Evolutionary conservation across 2,329 filamentous ascomycete genomes (phyloP).

Genomic region (Penicillium corylophilum): DNA sequence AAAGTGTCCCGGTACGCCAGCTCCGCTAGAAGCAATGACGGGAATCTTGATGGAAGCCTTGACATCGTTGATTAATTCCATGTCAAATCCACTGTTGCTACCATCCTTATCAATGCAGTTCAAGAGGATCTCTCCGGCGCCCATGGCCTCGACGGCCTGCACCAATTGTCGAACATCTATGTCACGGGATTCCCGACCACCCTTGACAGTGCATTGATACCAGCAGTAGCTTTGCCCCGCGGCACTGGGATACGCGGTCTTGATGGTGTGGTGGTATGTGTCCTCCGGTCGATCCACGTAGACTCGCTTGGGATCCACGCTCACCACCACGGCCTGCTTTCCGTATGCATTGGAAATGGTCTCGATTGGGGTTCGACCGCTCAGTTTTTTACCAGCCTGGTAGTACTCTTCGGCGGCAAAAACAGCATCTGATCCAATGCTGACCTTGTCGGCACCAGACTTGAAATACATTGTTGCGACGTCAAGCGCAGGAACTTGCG

Average conservation of each 20-base stretch:
- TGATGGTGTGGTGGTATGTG: conserved; percentile 72
- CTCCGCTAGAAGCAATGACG: conserved; percentile 91
- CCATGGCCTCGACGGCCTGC: conserved; percentile 91
- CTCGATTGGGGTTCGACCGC: conserved; percentile 88
- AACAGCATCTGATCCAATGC: conserved; percentile 93
- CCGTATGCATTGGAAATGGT: conserved; percentile 92
- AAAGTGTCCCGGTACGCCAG: conserved; percentile 85
- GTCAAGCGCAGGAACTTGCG: conserved; percentile 81
- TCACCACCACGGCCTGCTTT: conserved; percentile 94
- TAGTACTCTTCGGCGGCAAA: conserved; percentile 90
- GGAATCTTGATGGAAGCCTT: conserved; percentile 86
- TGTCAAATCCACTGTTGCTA: conserved; percentile 89
- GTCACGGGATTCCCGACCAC: conserved; percentile 89
- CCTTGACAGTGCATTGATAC: conserved; percentile 98
- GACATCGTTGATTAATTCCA: conserved; percentile 85
- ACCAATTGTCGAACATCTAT: conserved; percentile 87
- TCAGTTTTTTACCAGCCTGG: conserved; percentile 64
- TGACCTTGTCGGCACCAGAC: conserved; percentile 94
- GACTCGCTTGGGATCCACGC: conserved; percentile 87
- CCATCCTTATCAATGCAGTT: conserved; percentile 99
- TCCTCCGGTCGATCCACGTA: conserved; percentile 70
- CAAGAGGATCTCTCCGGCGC: conserved; percentile 86
- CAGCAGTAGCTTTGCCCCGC: conserved; percentile 81
- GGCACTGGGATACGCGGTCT: conserved; percentile 68
- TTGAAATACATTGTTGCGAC: conserved; percentile 98